Conservation (phyloP, 1,139 yeast genomes). For the Yamadazyma sp. region DNA sequence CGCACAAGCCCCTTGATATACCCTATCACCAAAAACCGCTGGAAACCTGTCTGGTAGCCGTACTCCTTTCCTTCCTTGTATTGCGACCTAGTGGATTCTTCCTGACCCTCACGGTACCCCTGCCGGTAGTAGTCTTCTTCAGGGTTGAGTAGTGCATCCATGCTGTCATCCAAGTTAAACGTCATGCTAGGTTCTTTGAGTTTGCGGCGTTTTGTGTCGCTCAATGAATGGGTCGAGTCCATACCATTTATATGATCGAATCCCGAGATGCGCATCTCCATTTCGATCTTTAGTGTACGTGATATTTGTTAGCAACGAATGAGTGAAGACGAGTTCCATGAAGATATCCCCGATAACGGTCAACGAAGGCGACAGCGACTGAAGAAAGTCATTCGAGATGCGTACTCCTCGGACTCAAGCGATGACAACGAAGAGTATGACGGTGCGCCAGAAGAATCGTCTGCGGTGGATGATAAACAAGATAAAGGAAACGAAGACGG, state of each 20-base stretch:
- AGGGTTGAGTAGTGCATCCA: conserved; percentile 51
- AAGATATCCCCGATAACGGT: conserved; percentile 28
- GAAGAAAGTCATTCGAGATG: conserved; percentile 23
- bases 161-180: conserved; percentile 26
- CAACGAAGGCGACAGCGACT: conserved; percentile 21
- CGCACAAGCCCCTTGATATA: conserved; percentile 56
- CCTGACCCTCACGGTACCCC: conserved; percentile 61
- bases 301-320: conserved; percentile 1
- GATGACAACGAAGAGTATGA: conserved; percentile 14
- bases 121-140: conserved; percentile 60
- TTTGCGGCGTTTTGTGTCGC: conserved; percentile 9
- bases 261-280: conserved; percentile 7
- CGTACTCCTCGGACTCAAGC: conserved; percentile 38
- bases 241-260: background rate
- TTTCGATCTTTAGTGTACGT: background rate
- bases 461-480: background rate
- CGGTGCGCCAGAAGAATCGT: background rate
- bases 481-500: conserved; percentile 1
- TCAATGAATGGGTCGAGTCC: conserved; percentile 1
- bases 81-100: conserved; percentile 40
- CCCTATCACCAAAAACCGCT: conserved; percentile 64
- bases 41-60: conserved; percentile 80
- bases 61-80: conserved; percentile 70
- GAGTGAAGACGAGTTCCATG: conserved; percentile 18
- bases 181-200: conserved; percentile 7